Evolutionary conservation across 1,284 basidiomycete genomes (phyloP).

Genomic region (Ganoderma resinaceum): DNA sequence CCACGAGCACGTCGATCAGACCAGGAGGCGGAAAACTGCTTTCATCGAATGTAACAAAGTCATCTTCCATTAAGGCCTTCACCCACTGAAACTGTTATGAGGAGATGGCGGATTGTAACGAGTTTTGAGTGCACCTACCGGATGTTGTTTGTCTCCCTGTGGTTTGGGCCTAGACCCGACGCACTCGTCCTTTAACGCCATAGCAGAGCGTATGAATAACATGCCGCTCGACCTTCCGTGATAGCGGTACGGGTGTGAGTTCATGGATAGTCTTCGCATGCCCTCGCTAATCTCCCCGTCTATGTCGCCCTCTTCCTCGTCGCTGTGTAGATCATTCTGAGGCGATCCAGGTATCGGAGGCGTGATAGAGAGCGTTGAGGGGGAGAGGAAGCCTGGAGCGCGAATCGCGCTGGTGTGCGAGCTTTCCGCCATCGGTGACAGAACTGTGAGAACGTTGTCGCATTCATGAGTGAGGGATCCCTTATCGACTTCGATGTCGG

Average conservation of each 20-base stretch:
- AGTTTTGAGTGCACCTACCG: slow-evolving; percentile 1
- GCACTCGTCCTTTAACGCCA: background rate
- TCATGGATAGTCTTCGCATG: background rate
- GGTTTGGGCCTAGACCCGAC: too few species aligned
- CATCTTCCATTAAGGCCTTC: background rate
- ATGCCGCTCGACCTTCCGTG: slow-evolving; percentile 10
- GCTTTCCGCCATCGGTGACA: background rate
- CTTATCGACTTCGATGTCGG: background rate
- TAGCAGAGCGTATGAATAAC: background rate
- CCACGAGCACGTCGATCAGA: slow-evolving; percentile 58
- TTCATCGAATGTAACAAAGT: slow-evolving; percentile 28
- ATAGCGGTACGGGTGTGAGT: background rate
- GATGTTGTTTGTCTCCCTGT: background rate
- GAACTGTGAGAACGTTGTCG: background rate
- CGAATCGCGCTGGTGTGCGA: background rate
- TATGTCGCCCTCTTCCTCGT: background rate
- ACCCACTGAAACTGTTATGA: slow-evolving; percentile 16
- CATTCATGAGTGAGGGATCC: background rate
- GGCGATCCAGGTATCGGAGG: background rate
- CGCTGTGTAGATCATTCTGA: background rate
- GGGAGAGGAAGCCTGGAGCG: background rate
- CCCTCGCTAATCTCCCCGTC: background rate
- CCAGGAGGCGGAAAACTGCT: slow-evolving; percentile 65
- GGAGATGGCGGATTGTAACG: background rate
- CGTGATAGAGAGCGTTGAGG: background rate